Evolutionary conservation across 2,329 filamentous ascomycete species (phyloP).

Genomic region (Neonectria coccinea): DNA sequence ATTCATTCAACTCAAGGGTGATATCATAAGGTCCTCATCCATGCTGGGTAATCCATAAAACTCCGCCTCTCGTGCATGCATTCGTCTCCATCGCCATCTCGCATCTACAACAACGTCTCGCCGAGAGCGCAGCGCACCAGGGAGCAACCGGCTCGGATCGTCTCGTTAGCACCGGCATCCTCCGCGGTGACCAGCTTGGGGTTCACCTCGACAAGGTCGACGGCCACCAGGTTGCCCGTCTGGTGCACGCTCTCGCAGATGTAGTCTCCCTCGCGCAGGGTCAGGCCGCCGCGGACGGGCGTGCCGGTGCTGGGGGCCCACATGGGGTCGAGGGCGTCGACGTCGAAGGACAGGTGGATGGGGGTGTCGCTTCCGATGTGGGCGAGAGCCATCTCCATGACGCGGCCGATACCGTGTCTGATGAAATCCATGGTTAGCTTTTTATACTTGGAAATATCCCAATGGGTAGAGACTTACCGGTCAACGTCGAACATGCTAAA

Average conservation of each 20-base stretch:
- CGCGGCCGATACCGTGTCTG: conserved; percentile 91
- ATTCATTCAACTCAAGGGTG: conserved; percentile 45
- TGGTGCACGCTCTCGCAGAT: conserved; percentile 90
- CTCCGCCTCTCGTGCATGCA: conserved; percentile 12
- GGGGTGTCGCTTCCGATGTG: conserved; percentile 95
- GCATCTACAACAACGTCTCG: conserved; percentile 80
- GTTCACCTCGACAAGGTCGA: conserved; percentile 88
- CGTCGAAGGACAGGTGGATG: conserved; percentile 97
- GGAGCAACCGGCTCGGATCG: conserved; percentile 89
- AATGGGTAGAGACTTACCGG: conserved; percentile 63
- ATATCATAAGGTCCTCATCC: conserved; percentile 36
- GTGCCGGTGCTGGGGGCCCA: conserved; percentile 97
- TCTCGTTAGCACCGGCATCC: conserved; percentile 75
- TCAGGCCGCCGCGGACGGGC: conserved; percentile 91
- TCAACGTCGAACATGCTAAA: conserved; percentile 99
- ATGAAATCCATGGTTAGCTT: conserved; percentile 19
- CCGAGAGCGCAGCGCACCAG: conserved; percentile 92
- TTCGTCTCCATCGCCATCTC: neutral
- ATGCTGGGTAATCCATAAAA: conserved; percentile 22
- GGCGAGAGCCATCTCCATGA: conserved; percentile 98
- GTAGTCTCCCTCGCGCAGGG: conserved; percentile 94
- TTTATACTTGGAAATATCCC: neutral
- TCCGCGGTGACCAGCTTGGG: conserved; percentile 73
- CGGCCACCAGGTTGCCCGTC: conserved; percentile 81
- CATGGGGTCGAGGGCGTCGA: conserved; percentile 94